Evolutionary conservation across 23 red algal genomes (phyloP).

Genomic region (Gracilaria caudata): DNA sequence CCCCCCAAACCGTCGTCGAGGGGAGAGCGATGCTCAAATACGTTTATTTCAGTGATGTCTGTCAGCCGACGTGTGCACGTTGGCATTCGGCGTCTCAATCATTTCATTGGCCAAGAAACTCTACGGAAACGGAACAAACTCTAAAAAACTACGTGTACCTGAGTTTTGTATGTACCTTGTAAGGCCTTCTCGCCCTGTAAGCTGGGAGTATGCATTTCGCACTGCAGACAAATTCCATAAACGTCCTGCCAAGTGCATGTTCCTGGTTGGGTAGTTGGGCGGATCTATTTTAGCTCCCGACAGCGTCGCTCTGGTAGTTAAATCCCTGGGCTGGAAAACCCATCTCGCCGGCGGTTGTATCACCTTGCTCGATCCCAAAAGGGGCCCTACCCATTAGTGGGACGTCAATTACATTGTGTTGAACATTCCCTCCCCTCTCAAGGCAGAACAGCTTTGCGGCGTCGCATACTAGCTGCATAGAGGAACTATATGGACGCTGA

Average conservation of each 20-base stretch:
- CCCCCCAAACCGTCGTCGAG: too few species aligned
- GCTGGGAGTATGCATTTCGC: too few species aligned
- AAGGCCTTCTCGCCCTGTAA: too few species aligned
- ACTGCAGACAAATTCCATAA: not conserved
- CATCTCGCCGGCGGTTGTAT: not conserved
- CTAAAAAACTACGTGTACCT: too few species aligned
- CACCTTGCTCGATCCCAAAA: not conserved
- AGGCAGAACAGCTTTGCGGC: not conserved
- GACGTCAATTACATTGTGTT: not conserved
- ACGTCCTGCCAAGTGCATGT: not conserved
- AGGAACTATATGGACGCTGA: slow-evolving; percentile 43
- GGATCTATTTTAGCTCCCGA: slow-evolving; percentile 3
- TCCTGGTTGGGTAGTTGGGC: not conserved
- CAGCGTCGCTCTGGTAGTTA: not conserved
- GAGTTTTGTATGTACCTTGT: too few species aligned
- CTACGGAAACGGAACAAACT: not conserved
- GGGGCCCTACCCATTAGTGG: not conserved
- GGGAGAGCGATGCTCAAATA: too few species aligned
- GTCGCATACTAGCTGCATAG: not conserved
- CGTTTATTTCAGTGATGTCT: too few species aligned
- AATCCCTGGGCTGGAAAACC: not conserved
- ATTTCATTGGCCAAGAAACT: too few species aligned
- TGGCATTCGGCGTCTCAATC: too few species aligned
- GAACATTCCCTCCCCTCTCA: not conserved
- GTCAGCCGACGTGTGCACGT: too few species aligned